Base-by-base conservation (phyloP, 257 asterid genomes). In the Gentiana macrophylla region DNA sequence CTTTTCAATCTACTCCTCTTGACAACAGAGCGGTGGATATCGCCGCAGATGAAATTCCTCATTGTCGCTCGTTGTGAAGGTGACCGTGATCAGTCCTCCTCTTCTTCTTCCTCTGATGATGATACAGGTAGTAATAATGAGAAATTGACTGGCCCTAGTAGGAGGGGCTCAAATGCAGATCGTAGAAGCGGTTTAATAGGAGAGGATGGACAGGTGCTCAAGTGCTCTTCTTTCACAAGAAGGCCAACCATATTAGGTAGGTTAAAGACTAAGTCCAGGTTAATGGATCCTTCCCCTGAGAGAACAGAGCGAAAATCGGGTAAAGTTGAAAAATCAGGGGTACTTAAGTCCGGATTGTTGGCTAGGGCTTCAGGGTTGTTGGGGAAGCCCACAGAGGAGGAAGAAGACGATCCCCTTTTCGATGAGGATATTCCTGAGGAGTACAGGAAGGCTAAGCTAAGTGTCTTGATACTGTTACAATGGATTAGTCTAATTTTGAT, bases 351-450 rank as follows among this genome's bases (percentile, higher is more conserved):
- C 7, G 84, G 81, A 12, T 13, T 58, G 53, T 24, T 75, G 4
- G 78, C 78, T 2, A 70, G 82, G 70, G 69, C 65, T 55, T 77
- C 86, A 0, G 94, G 88, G 45, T 55, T 78, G 74, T 35, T 77
- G 7, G 61, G 54, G 38, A 79, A 64, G 51, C 67, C 66, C 2
- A 55, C 47, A 2, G 89, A 80, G 2, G 97, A 89, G 5, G 95
- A 84, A 37, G 94, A 89, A 1, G 95, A 89, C 0, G 91, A 83
- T 44, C 91, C 94, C 0, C 61, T 81, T 13, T 83, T 79, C 1
- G 95, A 76, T 15, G 94, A 82, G 50, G 97, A 86, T 61, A 48
- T 83, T 4, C 97, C 97, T 0, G 89, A 86, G 7, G 97, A 85
- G 6, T 78, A 70, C 4, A 79, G 61, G 57, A 76, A 69, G 33